These are phyloP conservation scores for Macrolepiota albuminosa DNA, from an alignment of 768 basidiomycete genomes.

Conservation along the genomic window DNA sequence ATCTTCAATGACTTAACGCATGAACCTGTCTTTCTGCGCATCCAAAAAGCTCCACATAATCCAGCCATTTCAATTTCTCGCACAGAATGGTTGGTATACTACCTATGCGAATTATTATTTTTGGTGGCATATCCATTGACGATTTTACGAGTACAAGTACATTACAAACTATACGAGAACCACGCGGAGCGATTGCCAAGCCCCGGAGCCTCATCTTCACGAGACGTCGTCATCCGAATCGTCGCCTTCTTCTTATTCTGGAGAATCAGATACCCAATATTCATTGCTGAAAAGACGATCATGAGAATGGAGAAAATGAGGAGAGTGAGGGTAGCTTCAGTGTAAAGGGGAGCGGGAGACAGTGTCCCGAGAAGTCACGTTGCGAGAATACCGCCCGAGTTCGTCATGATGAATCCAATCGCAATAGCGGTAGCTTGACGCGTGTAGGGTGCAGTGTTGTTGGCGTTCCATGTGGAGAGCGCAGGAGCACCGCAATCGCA, in stretches of 20 bases:
- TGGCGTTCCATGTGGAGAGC: constrained; percentile 54
- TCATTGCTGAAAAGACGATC: constrained; percentile 30
- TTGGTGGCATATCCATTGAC: neutral
- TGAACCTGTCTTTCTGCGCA: no score
- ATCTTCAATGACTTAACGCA: neutral
- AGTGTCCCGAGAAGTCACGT: constrained; percentile 56
- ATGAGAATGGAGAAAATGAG: constrained; percentile 37
- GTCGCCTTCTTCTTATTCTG: constrained; percentile 43
- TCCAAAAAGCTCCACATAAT: neutral
- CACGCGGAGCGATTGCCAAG: constrained; percentile 51
- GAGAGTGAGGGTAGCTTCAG: constrained; percentile 39
- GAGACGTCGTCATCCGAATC: constrained; percentile 25
- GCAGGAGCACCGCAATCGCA: constrained; percentile 53
- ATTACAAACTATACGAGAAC: constrained; percentile 46
- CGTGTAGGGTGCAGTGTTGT: constrained; percentile 53
- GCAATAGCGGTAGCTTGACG: constrained; percentile 57
- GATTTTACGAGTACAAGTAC: neutral
- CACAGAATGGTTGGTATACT: neutral
- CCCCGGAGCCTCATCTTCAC: constrained; percentile 31
- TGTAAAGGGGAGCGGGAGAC: constrained; percentile 46
- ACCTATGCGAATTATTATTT: neutral
- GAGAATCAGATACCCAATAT: constrained; percentile 33
- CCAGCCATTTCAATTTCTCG: neutral
- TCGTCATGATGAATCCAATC: constrained; percentile 52
- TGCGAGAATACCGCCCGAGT: constrained; percentile 54